A percentile compares a stretch with the other conserved stretches of the same genome.
These are phyloP conservation scores for Hapsidospora chrysogenum DNA, from an alignment of 495 filamentous ascomycete species.

Conservation along the genomic window DNA sequence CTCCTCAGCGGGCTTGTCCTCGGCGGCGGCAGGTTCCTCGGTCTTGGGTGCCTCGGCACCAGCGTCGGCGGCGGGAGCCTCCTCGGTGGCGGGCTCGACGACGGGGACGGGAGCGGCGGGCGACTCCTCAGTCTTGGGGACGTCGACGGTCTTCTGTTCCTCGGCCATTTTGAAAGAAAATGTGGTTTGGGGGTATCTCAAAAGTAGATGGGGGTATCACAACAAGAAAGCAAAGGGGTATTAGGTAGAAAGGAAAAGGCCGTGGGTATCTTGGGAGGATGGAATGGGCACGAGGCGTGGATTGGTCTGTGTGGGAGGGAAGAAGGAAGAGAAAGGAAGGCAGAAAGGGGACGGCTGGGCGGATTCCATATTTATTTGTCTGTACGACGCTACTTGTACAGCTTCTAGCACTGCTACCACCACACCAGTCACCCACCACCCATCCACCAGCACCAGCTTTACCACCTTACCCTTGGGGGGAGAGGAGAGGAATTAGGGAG, in stretches of 20 bases:
- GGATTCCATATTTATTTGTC: not conserved
- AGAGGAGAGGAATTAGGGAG: no score
- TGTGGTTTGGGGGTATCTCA: conserved; percentile 13
- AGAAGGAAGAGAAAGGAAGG: conserved; percentile 8
- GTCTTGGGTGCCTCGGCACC: conserved; percentile 27
- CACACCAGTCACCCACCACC: no score
- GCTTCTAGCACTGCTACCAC: no score
- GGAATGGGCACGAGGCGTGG: not conserved
- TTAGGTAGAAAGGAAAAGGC: conserved; percentile 3
- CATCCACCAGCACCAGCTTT: no score
- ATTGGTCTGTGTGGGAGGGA: conserved; percentile 3
- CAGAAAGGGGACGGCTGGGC: not conserved
- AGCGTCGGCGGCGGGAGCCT: conserved; percentile 19
- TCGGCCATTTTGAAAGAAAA: conserved; percentile 11
- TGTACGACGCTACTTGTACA: no score
- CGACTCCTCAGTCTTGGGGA: conserved; percentile 24
- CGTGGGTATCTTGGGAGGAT: not conserved
- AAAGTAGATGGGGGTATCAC: conserved; percentile 3
- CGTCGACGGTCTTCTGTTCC: conserved; percentile 1
- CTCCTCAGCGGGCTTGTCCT: conserved; percentile 27
- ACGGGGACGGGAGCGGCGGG: conserved; percentile 20
- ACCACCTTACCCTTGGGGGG: no score
- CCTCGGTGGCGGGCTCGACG: conserved; percentile 28
- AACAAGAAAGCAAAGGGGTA: conserved; percentile 3
- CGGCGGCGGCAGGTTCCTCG: conserved; percentile 21